Evolutionary conservation across 208 protist species (phyloP), one percentile per base, ranked within the genome.

Genomic region (Trypanosoma theileri): DNA sequence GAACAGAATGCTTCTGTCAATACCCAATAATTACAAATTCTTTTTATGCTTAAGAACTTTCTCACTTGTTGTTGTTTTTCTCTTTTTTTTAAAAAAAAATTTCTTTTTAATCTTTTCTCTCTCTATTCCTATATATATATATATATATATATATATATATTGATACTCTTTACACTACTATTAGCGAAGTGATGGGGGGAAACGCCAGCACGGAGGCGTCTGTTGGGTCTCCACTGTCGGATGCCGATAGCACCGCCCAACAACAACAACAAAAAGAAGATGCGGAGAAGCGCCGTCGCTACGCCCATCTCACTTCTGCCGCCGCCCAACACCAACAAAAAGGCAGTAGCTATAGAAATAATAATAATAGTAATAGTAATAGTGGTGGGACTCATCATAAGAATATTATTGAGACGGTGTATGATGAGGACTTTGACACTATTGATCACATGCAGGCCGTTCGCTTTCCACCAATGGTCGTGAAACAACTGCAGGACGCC

Each of bases 341-440:
- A n/a, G 16, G 16, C 16, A 48, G 31, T 10, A 31, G n/a, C 0
- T 0, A n/a, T 41, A 35, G 26, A 0, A 41, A 35, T 45, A 41
- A 16, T 57, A 16, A 31, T 67, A 28, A 63, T 35, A 19, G 41
- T 22, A 19, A 16, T 31, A 16, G 31, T n/a, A 31, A 16, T 13
- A 0, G 9, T 41, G 35, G 26, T 16, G 22, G 26, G 35, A 41
- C 10, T 52, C 10, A 44, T 69, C n/a, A 9, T 21, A 72, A 65
- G 58, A 94, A 94, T 46, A 21, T 83, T 12, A 92, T 94, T 75
- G 79, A 91, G 59, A 41, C 81, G 19, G 70, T 89, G n/a, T 92
- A 92, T 69, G 84, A 92, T 51, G 86, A 92, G 56, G 89, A 94
- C 69, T 92, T 91, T 65, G 73, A 79, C 4, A 83, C 77, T 0